Conservation (phyloP, 495 filamentous ascomycete species). For the Annulohypoxylon maeteangense region DNA sequence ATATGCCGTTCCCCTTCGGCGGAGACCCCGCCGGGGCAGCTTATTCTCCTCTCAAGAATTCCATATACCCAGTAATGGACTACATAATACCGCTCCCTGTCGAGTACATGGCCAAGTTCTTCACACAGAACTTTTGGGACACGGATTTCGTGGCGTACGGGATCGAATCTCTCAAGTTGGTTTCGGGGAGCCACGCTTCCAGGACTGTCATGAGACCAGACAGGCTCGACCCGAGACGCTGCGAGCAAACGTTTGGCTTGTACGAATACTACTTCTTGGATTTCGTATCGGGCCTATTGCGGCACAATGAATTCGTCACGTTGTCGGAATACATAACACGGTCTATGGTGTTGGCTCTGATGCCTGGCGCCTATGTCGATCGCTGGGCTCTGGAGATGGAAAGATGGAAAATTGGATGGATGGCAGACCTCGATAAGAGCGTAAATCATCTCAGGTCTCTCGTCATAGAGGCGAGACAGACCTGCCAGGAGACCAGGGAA, state of each 20-base stretch:
- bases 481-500: not conserved
- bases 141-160: conserved; percentile 24
- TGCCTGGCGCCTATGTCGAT: not conserved
- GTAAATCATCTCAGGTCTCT: not conserved
- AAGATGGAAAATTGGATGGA: not conserved
- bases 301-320: no score
- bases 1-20: not conserved
- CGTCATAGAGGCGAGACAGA: not conserved
- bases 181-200: not conserved
- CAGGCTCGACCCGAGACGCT: no score
- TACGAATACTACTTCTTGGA: not conserved
- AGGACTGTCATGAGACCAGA: not conserved
- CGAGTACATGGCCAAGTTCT: conserved; percentile 36
- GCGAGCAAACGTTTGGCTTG: not conserved
- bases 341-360: not conserved
- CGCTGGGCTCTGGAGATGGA: not conserved
- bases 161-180: conserved; percentile 26
- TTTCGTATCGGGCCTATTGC: no score
- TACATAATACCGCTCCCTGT: conserved; percentile 29
- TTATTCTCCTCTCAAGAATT: no score
- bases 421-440: not conserved
- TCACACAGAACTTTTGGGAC: conserved; percentile 43
- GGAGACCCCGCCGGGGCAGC: no score
- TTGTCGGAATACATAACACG: no score
- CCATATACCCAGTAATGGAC: not conserved